These are phyloP conservation scores for Cucumis cinereus DNA, from an alignment of 306 rosid genomes.

Conservation along the genomic window DNA sequence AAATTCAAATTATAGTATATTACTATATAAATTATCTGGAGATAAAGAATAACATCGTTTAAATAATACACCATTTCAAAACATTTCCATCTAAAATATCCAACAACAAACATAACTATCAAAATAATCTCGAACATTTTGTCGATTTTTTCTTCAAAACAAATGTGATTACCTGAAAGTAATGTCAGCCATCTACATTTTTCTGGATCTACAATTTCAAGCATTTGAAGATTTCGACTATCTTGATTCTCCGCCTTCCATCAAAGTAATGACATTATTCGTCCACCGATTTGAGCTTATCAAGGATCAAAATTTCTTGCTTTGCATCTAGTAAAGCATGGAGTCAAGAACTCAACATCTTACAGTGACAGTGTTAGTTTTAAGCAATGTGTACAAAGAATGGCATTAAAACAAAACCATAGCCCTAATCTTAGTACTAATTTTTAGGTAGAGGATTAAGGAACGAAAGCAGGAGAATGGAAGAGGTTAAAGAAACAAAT, in stretches of 20 bases:
- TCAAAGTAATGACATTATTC: not conserved
- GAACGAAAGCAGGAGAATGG: not conserved
- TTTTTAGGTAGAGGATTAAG: not conserved
- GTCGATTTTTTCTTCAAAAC: not conserved
- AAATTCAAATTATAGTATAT: too few species aligned
- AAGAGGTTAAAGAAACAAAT: not conserved
- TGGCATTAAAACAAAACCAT: slow-evolving; percentile 13
- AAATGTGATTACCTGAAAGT: too few species aligned
- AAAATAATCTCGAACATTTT: too few species aligned
- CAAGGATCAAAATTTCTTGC: slow-evolving; percentile 61
- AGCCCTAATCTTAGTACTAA: not conserved
- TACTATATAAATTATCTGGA: too few species aligned
- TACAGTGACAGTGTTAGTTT: not conserved
- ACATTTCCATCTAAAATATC: too few species aligned
- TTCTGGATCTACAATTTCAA: not conserved
- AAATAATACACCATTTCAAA: too few species aligned
- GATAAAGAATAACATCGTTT: too few species aligned
- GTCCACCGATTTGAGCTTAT: slow-evolving; percentile 48
- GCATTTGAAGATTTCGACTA: too few species aligned
- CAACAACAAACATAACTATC: not conserved
- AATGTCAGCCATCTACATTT: not conserved
- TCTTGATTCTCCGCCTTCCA: not conserved
- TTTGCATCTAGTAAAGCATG: slow-evolving; percentile 34
- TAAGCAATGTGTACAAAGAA: not conserved
- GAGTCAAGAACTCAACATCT: slow-evolving; percentile 23